Base-by-base conservation (phyloP, 257 asterid genomes). In the Solanum infundibuliforme region DNA sequence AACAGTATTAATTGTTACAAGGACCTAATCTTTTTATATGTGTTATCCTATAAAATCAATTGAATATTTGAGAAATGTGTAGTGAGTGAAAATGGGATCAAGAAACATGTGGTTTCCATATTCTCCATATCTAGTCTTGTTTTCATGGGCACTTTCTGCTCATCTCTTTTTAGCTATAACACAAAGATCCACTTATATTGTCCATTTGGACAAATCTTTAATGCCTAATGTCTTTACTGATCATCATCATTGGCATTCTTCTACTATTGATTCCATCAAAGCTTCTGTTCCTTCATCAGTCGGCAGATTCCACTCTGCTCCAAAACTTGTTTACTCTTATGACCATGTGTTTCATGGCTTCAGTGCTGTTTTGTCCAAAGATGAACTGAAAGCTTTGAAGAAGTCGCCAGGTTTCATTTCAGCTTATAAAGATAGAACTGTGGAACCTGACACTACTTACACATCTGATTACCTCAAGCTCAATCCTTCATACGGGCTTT, bases 181-280 rank as follows among this genome's bases (percentile, higher is more conserved):
- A 32, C 84, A 89, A 13, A 87, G 89, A 60, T 84, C 88, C 46
- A 76, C 43, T 52, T 89, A 89, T n/a, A 87, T 89, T 48, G 60
- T 89, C 39, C 90, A 89, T 55, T 68, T 89, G 81, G 91, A 89
- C 12, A 85, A 31, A 25, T 29, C 85, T 34, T 41, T 82, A 31
- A 89, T 89, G 89, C 91, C 91, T 18, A 89, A 38, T 60, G 43
- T 73, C 25, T 89, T 84, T 71, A 5, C 74, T 8, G 83, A 41
- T 35, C 87, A 87, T 39, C 87, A 89, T 72, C 81, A 89, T 7
- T 89, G 91, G 91, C 88, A 87, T 68, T 11, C 69, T 58, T 36
- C 71, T 8, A 41, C 60, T 9, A 31, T 87, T 66, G 66, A 79
- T 8, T 43, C 85, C 27, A 43, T 79, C 36, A 79, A 79, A 79